These are phyloP conservation scores for Talaromyces verruculosus DNA, from an alignment of 2,329 filamentous ascomycete species.

Conservation along the genomic window DNA sequence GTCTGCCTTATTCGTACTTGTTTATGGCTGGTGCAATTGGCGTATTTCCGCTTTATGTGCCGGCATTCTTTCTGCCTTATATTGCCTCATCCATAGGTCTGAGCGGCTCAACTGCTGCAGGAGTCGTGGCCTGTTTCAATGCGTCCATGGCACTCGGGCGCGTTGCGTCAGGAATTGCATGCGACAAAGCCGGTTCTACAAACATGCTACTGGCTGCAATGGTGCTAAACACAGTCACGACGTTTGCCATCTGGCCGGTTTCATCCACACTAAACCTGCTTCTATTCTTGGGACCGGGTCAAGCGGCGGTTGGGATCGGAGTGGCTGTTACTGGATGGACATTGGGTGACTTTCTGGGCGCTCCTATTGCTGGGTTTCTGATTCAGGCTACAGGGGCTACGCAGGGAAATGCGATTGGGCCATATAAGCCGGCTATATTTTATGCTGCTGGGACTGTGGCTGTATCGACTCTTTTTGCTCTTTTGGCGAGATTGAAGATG, in stretches of 20 bases:
- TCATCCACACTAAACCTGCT: not conserved
- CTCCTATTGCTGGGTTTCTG: constrained; percentile 1
- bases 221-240: constrained; percentile 1
- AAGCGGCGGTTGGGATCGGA: not conserved
- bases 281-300: not conserved
- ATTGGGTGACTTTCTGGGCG: not conserved
- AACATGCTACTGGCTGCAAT: constrained; percentile 5
- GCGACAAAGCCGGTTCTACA: not conserved
- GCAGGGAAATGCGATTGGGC: not conserved
- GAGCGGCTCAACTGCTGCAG: not conserved
- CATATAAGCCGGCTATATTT: constrained; percentile 3
- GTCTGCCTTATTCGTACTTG: not conserved
- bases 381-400: not conserved
- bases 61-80: constrained; percentile 1
- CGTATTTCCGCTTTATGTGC: constrained; percentile 4
- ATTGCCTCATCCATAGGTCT: constrained; percentile 2
- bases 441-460: constrained; percentile 1
- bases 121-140: constrained; percentile 6
- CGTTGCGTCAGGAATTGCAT: not conserved
- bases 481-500: not conserved
- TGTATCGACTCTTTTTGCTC: constrained; percentile 1
- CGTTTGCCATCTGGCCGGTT: constrained; percentile 8
- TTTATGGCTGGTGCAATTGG: not conserved
- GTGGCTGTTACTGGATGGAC: constrained; percentile 6
- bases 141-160: not conserved